These are phyloP conservation scores for Symbiodinium pilosum DNA, from an alignment of 73 alveolate genomes.

Conservation along the genomic window DNA sequence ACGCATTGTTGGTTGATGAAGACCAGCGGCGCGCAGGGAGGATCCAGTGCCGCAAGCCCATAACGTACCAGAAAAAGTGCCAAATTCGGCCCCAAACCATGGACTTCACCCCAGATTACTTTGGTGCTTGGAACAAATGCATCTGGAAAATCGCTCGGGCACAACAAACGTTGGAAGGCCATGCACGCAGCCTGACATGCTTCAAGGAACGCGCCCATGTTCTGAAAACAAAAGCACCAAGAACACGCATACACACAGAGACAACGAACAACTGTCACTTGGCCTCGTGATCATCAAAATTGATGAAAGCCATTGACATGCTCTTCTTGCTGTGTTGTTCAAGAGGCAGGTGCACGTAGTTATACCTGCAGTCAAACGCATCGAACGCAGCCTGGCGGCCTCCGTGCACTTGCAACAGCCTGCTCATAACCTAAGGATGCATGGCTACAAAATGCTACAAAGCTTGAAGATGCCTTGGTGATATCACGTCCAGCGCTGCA, in stretches of 20 bases:
- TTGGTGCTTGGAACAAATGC: slow-evolving; percentile 77
- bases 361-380: slow-evolving; percentile 33
- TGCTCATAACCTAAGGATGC: no score
- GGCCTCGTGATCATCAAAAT: slow-evolving; percentile 41
- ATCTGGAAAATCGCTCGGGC: slow-evolving; percentile 54
- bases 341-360: slow-evolving; percentile 66
- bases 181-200: slow-evolving; percentile 23
- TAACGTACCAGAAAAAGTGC: slow-evolving; percentile 42
- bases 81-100: slow-evolving; percentile 69
- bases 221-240: no score
- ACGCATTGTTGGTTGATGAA: slow-evolving; percentile 26
- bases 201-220: no score
- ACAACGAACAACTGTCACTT: no score
- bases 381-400: background rate
- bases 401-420: no score
- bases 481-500: slow-evolving; percentile 24
- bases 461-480: background rate
- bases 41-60: slow-evolving; percentile 44
- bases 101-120: slow-evolving; percentile 52
- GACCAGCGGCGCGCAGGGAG: slow-evolving; percentile 55
- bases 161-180: background rate
- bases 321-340: slow-evolving; percentile 55
- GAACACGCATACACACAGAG: no score
- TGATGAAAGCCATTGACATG: slow-evolving; percentile 61
- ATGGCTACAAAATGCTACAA: background rate